A percentile compares a stretch with the other conserved stretches of the same genome.
phyloP scores from a whole-genome alignment of 495 filamentous ascomycete genomes.

The Beverwykella pulmonaria region DNA sequence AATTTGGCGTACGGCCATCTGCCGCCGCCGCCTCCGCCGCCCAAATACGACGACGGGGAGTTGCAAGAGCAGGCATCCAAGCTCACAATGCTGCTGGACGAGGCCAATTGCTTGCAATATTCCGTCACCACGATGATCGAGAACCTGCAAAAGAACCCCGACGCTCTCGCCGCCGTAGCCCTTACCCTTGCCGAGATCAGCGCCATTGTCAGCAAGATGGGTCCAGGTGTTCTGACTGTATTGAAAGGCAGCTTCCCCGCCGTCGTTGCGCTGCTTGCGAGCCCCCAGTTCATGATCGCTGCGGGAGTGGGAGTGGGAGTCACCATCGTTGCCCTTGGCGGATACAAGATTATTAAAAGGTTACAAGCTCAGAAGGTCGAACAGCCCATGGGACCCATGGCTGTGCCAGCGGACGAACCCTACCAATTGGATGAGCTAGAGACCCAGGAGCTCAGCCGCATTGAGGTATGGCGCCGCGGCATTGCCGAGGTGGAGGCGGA shows the following conservation, averaged over 20 bases:
- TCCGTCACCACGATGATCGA: conserved; percentile 79
- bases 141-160: conserved; percentile 86
- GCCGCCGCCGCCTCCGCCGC: conserved; percentile 58
- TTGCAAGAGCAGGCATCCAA: conserved; percentile 66
- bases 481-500: conserved; percentile 68
- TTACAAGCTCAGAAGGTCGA: conserved; percentile 61
- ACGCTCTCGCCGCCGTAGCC: conserved; percentile 92
- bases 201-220: conserved; percentile 78
- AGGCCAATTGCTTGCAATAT: conserved; percentile 85
- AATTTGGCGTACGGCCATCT: conserved; percentile 81
- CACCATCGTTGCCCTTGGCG: conserved; percentile 90
- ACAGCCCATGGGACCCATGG: conserved; percentile 15
- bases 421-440: conserved; percentile 55
- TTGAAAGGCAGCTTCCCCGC: conserved; percentile 79
- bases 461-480: conserved; percentile 84
- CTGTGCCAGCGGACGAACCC: conserved; percentile 55
- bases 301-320: conserved; percentile 85
- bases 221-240: conserved; percentile 70
- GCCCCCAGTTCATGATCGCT: conserved; percentile 91
- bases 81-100: conserved; percentile 73
- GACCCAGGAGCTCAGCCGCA: conserved; percentile 57
- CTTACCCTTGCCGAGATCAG: conserved; percentile 91
- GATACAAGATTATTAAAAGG: conserved; percentile 94
- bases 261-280: conserved; percentile 82
- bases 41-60: conserved; percentile 57